phyloP scores from a whole-genome alignment of 1,139 yeast species.

The Geotrichum australiense region DNA sequence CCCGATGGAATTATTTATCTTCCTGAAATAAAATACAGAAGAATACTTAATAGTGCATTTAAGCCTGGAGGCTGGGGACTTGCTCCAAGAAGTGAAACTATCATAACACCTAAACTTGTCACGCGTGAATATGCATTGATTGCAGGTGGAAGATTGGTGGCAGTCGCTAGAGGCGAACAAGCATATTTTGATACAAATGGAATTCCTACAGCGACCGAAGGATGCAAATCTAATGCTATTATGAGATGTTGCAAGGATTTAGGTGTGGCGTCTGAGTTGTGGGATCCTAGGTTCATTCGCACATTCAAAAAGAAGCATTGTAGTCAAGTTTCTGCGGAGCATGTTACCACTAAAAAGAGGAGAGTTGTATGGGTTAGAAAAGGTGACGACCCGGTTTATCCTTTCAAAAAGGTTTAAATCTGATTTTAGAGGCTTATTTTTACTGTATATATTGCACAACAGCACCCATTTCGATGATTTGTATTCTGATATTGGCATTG shows the following conservation, averaged over 20 bases:
- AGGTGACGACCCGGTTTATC: constrained; percentile 61
- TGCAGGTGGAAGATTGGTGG: constrained; percentile 81
- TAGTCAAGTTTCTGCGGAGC: constrained; percentile 82
- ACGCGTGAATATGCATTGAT: constrained; percentile 87
- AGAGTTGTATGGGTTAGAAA: constrained; percentile 84
- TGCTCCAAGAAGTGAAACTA: constrained; percentile 85
- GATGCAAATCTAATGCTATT: constrained; percentile 91
- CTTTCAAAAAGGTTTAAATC: constrained; percentile 46
- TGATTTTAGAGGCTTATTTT: too few species aligned
- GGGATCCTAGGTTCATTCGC: constrained; percentile 93
- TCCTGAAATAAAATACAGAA: constrained; percentile 91
- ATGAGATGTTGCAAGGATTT: constrained; percentile 97
- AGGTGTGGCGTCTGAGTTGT: constrained; percentile 91
- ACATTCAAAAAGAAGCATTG: constrained; percentile 68
- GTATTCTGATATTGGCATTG: too few species aligned
- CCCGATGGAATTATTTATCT: constrained; percentile 90
- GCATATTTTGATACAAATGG: constrained; percentile 83
- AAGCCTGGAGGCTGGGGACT: constrained; percentile 99
- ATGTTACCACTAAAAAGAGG: constrained; percentile 71
- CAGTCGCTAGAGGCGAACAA: constrained; percentile 94
- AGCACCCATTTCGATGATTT: too few species aligned
- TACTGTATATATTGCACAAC: too few species aligned
- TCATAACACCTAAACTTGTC: constrained; percentile 54
- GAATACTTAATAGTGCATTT: constrained; percentile 80
- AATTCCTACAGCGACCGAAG: constrained; percentile 93